Evolutionary conservation across 805 yeast genomes (phyloP), one percentile per base, ranked within the genome.

Genomic region (Blastobotrys parvus): DNA sequence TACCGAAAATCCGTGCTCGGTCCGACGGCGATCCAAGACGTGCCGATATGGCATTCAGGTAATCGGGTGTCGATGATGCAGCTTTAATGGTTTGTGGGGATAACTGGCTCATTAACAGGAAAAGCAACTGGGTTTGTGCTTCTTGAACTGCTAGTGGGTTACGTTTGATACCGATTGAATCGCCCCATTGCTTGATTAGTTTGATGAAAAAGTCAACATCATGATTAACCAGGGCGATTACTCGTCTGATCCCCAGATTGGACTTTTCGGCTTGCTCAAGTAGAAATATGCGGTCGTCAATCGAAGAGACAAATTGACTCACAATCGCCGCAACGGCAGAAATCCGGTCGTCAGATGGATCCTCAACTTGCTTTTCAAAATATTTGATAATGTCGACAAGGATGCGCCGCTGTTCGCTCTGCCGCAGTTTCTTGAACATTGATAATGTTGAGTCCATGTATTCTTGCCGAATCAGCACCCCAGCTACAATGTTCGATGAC

Each of bases 111-210:
- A 48, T 11, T 7, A 46, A 35, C 31, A 72, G 48, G 3, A 77
- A 53, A 1, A 80, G 54, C 3, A 74, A 57, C 32, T 66, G 70
- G 0, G 88, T 74, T 29, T 74, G 58, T 2, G 58, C 54, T 25
- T 67, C 71, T 55, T 82, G 90, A 2, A 53, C 38, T 0, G 56
- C 45, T 1, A 68, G 54, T 0, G 79, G 63, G 6, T 69, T 68
- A 19, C 60, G 55, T 38, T 65, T 62, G n/a, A 75, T 58, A 6
- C 59, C 46, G 2, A 54, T 49, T 2, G 54, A 56, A 41, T 67
- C 65, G 2, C 73, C 69, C 72, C 72, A 68, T 10, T 54, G 41
- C 1, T 27, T 29, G 2, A 65, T 38, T 3, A 59, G 43, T 1
- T n/a, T 19, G 1, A 22, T 30, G 3, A 65, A 39, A 3, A 58